Base-by-base conservation (phyloP, 768 basidiomycete species). In the Gymnopilus dilepis region DNA sequence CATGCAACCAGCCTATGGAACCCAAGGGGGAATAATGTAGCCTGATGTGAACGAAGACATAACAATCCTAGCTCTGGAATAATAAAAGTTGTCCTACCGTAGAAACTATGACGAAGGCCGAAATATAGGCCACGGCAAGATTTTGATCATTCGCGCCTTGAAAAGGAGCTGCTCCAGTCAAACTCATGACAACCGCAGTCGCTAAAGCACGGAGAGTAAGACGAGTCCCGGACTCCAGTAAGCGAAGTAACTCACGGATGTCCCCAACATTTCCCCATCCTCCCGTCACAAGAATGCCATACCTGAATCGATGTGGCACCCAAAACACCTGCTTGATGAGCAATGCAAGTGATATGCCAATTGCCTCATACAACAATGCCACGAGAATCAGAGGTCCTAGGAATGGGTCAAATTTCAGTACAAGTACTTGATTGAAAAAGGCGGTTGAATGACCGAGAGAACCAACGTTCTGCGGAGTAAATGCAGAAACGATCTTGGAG, bases 221-320 rank as follows among this genome's bases (percentile, higher is more conserved):
- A 9, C 6, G 40, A 30, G n/a, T n/a, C 15, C 21, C 28, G 50
- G 12, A 31, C 13, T 15, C 2, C 17, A n/a, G 30, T 15, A 2
- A 33, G 34, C 9, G 33, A n/a, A 28, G 19, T 4, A 48, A 75
- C 86, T 69, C 67, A 91, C 89, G 87, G 31, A 92, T 83, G 67
- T 90, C 91, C 8, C 86, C 89, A 43, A 82, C 82, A 65, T 91
- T 92, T 8, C 78, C 82, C 84, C 85, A 92, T 3, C 82, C 84
- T 38, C 89, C 90, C 0, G 90, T 89, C 3, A 84, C 83, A 0
- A 92, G 67, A 22, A 92, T 79, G 0, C 90, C 92, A 66, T 86
- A 84, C 48, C 90, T 78, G 68, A 92, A 92, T 26, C 88, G 81
- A 67, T 90, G 87, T 0, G 91, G 91, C 2, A 92, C 89, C 85